Evolutionary conservation across 2,329 filamentous ascomycete species (phyloP), one percentile per base, ranked within the genome.

Genomic region (Chaetoscypha palmicola): DNA sequence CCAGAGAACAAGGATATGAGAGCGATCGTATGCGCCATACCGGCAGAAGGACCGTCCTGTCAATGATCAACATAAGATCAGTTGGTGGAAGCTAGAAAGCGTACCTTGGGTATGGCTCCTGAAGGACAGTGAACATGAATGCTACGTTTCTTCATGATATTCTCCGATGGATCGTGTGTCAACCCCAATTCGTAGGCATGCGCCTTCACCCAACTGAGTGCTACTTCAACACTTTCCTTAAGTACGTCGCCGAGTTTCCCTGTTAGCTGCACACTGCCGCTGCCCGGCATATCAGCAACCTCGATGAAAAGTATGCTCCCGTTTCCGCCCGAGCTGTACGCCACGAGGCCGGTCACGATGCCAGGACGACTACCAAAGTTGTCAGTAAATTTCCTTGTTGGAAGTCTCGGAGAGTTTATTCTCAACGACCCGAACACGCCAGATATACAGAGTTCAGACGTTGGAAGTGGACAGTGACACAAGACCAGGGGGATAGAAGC

Each of bases 231-330:
- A 51, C 83, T 91, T 66, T 98, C 92, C 67, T 97, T 97, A 47
- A 98, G 79, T 22, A 98, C 92, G 56, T 96, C 90, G 51, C 92
- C 92, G 5, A 98, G 79, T 64, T 94, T 97, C 49, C 92, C 92
- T 1, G 92, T 98, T 20, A 98, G 79, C 67, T 97, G 92, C 26
- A 98, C 88, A 41, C 84, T 82, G 24, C 92, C 92, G 45, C 79
- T 83, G 33, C 92, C 92, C 0, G 92, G 92, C 89, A 97, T 97
- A 61, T 95, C 90, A 9, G 91, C 88, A 34, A 96, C 88, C 67
- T 98, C 92, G 57, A 98, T 98, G 71, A 98, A 98, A 44, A 98
- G 75, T 58, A 98, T 98, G 61, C 86, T 90, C 50, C 92, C 92
- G 63, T 96, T 91, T 37, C 89, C 89, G 38, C 92, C 91, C 3